Evolutionary conservation across 495 filamentous ascomycete species (phyloP), one percentile per base, ranked within the genome.

Genomic region (Amniculicola lignicola): DNA sequence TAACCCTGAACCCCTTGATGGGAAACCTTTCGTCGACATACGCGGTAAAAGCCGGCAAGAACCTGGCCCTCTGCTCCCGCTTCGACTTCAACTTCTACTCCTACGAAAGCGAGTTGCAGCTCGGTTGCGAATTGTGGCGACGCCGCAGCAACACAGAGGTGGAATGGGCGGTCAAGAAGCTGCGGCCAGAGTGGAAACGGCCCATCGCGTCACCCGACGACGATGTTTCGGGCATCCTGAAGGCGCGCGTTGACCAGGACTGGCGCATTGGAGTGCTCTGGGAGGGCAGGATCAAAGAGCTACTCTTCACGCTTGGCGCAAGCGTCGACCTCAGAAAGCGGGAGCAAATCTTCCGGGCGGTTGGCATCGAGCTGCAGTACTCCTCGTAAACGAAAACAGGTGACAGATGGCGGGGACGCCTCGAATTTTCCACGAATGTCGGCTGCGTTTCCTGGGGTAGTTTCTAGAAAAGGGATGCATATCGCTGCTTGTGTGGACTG

Each of bases 31-130:
- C 86, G 37, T 85, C 88, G 23, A 94, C 85, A 4, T 98, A 97
- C 63, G 88, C 93, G 12, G 84, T 96, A 11, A 83, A 87, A 61
- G 93, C 92, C 4, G 86, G 87, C 18, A 82, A 79, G 11, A 82
- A 89, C 53, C 80, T 93, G 45, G 84, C 89, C 0, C 81, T 98
- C 40, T 92, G 90, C 53, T 90, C 89, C 25, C 82, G 85, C 35
- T 92, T 97, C 73, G 89, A 93, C 59, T 98, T 97, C 69, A 98
- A 98, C 67, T 89, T 96, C 44, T 96, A 96, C 73, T 94, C 88
- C 64, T 98, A 96, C 74, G 93, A 97, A 73, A 95, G 89, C 67
- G 90, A 94, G 31, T 80, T 96, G 75, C 85, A 86, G 35, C 76
- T 96, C 7, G 93, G 94, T 11, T 87, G 84, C 68, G 94, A 98